Evolutionary conservation across 768 basidiomycete species (phyloP), one percentile per base, ranked within the genome.

Genomic region (Naganishia randhawae): DNA sequence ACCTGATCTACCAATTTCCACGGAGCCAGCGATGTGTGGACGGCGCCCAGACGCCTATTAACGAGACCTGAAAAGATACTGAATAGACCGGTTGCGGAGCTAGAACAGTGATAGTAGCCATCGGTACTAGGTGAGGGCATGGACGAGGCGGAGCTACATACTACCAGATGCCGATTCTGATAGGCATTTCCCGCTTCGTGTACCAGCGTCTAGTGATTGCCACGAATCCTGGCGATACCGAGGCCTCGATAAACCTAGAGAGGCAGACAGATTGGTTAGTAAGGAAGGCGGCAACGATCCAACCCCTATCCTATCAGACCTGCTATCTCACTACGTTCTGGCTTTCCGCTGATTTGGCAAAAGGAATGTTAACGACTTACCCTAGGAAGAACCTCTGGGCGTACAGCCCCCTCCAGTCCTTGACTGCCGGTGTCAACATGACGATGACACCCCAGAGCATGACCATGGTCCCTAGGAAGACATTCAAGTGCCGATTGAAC

Each of bases 191-290:
- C 39, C 65, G 48, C 52, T 78, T 79, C 32, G 75, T 77, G 69
- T 81, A 82, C 81, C 81, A 82, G 33, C 79, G 63, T 1, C 70
- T 70, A 27, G 80, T 80, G 31, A 82, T 67, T 31, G 78, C 71
- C 14, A 82, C 75, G 69, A 82, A 82, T 0, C 81, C 81, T 0
- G 80, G 81, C 3, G 76, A 73, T 67, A 82, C 78, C 16, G 77
- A 74, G 4, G 73, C 63, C 65, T 71, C 55, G 13, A 63, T 41
- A 14, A 10, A 35, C 9, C 50, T 51, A 10, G 3, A 22, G 17
- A 35, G 33, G 3, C 6, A 3, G 3, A 22, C 19, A 22, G 14
- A 41, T n/a, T 13, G n/a, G 22, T 39, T 35, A 61, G n/a, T n/a
- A n/a, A n/a, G n/a, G n/a, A n/a, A n/a, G n/a, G n/a, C n/a, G n/a